These are phyloP conservation scores for Plantago major DNA, from an alignment of 257 asterid species.

Conservation along the genomic window DNA sequence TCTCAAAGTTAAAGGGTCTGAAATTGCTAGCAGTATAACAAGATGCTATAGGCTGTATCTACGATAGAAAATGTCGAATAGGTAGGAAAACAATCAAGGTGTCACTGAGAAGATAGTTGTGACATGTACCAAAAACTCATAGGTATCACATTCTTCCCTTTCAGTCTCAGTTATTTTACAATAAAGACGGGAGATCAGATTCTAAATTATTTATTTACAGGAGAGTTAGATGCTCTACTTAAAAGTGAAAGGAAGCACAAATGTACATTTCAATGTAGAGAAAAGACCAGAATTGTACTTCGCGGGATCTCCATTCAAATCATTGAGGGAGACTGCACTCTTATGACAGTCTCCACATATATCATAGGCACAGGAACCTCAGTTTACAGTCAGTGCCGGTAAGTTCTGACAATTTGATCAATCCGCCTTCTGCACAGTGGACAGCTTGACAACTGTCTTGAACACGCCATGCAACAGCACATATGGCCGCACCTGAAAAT, in stretches of 20 bases:
- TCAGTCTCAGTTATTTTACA: not conserved
- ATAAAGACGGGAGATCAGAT: not conserved
- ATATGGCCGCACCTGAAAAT: conserved; percentile 94
- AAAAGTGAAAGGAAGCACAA: conserved; percentile 3
- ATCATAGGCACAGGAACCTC: conserved; percentile 2
- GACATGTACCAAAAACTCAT: not conserved
- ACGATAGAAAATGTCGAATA: not conserved
- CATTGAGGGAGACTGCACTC: not conserved
- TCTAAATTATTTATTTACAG: conserved; percentile 4
- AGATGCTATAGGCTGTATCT: not conserved
- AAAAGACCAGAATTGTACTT: not conserved
- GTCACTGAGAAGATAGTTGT: not conserved
- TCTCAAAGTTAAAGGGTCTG: not conserved
- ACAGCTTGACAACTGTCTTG: conserved; percentile 83
- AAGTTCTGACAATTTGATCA: conserved; percentile 78
- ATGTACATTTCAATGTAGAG: not conserved
- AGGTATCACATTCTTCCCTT: conserved; percentile 18
- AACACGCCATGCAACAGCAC: conserved; percentile 91
- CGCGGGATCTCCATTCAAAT: not conserved
- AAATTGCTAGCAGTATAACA: not conserved
- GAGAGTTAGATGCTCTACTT: not conserved
- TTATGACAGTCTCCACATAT: not conserved
- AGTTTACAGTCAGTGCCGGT: conserved; percentile 57
- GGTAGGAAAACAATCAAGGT: not conserved
- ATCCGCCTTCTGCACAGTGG: conserved; percentile 87